Conservation (phyloP, 257 asterid species). For the Solanum verrucosum region DNA sequence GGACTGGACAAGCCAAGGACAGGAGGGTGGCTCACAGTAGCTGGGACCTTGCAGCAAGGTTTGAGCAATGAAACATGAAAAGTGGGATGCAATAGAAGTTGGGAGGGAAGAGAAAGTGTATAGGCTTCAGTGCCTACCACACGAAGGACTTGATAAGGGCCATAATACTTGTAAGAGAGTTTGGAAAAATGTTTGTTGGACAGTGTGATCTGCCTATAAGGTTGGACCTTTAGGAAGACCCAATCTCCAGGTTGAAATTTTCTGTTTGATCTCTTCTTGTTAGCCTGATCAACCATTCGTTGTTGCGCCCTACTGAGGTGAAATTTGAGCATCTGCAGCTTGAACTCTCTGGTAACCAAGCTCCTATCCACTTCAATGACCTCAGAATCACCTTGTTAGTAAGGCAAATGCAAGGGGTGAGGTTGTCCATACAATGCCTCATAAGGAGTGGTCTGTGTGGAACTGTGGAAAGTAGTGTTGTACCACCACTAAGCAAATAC, state of each 20-base stretch:
- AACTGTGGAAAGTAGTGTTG: neutral
- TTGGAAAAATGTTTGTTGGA: too few species aligned
- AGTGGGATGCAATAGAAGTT: too few species aligned
- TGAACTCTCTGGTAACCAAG: neutral
- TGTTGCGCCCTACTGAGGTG: neutral
- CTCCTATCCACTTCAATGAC: neutral
- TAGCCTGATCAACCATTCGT: neutral
- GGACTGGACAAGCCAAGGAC: too few species aligned
- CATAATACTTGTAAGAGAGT: too few species aligned
- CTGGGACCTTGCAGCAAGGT: too few species aligned
- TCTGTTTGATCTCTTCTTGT: neutral
- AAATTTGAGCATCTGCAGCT: neutral
- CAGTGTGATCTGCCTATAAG: too few species aligned
- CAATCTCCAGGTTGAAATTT: neutral
- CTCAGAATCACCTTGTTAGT: neutral
- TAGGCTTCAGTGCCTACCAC: too few species aligned
- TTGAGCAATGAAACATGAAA: too few species aligned
- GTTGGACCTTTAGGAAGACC: neutral
- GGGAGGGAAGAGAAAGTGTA: too few species aligned
- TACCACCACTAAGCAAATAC: neutral
- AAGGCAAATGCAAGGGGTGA: neutral
- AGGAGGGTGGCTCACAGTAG: too few species aligned
- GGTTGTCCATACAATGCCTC: neutral
- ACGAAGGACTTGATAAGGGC: too few species aligned
- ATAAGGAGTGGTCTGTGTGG: neutral